Evolutionary conservation across 306 rosid species (phyloP).

Genomic region (Vigna unguiculata): DNA sequence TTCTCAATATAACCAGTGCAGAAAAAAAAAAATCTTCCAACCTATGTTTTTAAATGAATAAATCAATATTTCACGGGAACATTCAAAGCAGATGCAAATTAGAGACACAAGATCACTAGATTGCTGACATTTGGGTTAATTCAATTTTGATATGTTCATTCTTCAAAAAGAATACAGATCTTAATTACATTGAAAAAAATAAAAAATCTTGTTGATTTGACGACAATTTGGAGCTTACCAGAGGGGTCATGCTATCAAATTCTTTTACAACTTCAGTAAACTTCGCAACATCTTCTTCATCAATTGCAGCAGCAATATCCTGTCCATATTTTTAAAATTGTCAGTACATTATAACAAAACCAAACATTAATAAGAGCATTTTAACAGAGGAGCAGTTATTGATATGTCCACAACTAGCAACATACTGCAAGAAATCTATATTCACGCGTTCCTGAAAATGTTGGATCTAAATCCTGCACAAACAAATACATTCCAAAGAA

Average conservation of each 20-base stretch:
- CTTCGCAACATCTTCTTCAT: constrained; percentile 83
- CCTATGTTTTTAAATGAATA: neutral
- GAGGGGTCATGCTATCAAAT: constrained; percentile 93
- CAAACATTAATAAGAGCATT: constrained; percentile 2
- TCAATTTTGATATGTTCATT: constrained; percentile 19
- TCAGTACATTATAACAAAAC: constrained; percentile 5
- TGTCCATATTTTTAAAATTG: constrained; percentile 36
- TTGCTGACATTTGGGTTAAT: constrained; percentile 1
- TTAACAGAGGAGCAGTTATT: neutral
- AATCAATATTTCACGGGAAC: constrained; percentile 20
- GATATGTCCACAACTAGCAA: constrained; percentile 27
- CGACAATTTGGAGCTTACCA: constrained; percentile 57
- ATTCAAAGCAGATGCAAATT: neutral
- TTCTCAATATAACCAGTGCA: constrained; percentile 2
- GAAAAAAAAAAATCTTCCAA: constrained; percentile 15
- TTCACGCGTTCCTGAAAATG: constrained; percentile 95
- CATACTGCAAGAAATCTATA: constrained; percentile 79
- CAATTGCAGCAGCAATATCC: constrained; percentile 84
- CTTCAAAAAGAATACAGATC: neutral
- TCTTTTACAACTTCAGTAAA: constrained; percentile 93
- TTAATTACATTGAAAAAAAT: neutral
- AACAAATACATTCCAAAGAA: constrained; percentile 36
- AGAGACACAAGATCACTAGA: neutral
- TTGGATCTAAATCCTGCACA: constrained; percentile 95
- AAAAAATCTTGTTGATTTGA: neutral